Base-by-base conservation (phyloP, 257 asterid genomes). In the Solanum lycopersicoides region DNA sequence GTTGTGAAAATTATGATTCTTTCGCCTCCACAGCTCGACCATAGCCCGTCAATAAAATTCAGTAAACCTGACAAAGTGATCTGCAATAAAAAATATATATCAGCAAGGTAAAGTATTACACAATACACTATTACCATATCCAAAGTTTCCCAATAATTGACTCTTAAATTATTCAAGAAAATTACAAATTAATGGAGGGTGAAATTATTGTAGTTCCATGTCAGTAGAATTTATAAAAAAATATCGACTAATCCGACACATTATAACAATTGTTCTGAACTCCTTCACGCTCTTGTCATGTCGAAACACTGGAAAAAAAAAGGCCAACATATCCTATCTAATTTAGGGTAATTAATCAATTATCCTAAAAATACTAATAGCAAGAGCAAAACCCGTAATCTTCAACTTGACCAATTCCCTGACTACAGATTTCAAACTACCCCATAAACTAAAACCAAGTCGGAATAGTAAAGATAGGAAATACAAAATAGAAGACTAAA, bases 51-150 rank as follows among this genome's bases (percentile, higher is more conserved):
- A 76, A 76, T 23, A 45, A 90, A 87, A 76, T 90, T 91, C 39
- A 86, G 39, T 84, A 89, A 39, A 41, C 86, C 88, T 9, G 91
- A 88, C 23, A 89, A 88, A 12, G 30, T 60, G 30, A 60, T 12
- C 30, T 23, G 30, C 28, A 23, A 2, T 23, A 21, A 39, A 21
- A 21, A 41, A 20, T 35, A 28, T 1, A 11, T 74, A 18, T 5
- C 21, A 18, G 47, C 20, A 10, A 2, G 80, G 47, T 13, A 21
- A 75, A 12, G 83, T 11, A 75, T 20, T 39, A 10, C 69, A 10
- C 47, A 42, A 11, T 74, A 37, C 82, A 74, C 9, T 41, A 41
- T 41, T 76, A 76, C 21, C 60, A 42, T 42, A 42, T 39, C 53
- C 5, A 75, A 75, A 37, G 4, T 21, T 37, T 75, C 82, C 50